Conservation (phyloP, 257 asterid species). For the Rubia yunnanensis region DNA sequence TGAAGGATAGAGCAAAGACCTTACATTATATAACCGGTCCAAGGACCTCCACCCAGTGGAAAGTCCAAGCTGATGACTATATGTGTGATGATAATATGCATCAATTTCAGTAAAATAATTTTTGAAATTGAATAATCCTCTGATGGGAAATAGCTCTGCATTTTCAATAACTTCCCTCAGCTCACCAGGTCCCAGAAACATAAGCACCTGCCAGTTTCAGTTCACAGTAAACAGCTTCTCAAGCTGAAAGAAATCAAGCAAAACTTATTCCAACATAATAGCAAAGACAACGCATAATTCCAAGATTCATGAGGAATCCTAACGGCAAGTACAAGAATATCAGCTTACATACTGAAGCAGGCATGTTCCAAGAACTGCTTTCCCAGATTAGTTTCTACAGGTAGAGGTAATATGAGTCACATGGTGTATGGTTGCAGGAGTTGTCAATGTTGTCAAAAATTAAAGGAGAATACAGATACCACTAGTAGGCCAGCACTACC, state of each 20-base stretch:
- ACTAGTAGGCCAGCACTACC: neutral
- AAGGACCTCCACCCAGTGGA: conserved; percentile 95
- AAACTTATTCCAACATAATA: neutral
- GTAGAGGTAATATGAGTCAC: neutral
- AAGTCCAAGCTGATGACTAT: conserved; percentile 79
- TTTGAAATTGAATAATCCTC: conserved; percentile 72
- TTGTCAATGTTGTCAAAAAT: neutral
- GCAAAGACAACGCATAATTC: neutral
- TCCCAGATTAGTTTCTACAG: neutral
- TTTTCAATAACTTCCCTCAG: conserved; percentile 65
- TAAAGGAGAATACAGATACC: neutral
- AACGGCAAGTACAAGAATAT: neutral
- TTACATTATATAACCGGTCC: conserved; percentile 72
- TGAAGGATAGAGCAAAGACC: conserved; percentile 7
- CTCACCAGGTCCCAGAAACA: conserved; percentile 76
- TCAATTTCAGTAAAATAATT: conserved; percentile 67
- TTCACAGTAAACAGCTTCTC: neutral
- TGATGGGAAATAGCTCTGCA: conserved; percentile 89
- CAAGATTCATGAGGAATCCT: neutral
- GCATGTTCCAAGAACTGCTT: neutral
- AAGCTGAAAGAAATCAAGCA: neutral
- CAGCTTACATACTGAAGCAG: neutral
- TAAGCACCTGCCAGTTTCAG: conserved; percentile 58
- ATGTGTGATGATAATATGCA: conserved; percentile 73
- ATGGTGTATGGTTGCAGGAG: neutral